These are phyloP conservation scores for Starmerella davenportii DNA, from an alignment of 805 yeast species.

Conservation along the genomic window DNA sequence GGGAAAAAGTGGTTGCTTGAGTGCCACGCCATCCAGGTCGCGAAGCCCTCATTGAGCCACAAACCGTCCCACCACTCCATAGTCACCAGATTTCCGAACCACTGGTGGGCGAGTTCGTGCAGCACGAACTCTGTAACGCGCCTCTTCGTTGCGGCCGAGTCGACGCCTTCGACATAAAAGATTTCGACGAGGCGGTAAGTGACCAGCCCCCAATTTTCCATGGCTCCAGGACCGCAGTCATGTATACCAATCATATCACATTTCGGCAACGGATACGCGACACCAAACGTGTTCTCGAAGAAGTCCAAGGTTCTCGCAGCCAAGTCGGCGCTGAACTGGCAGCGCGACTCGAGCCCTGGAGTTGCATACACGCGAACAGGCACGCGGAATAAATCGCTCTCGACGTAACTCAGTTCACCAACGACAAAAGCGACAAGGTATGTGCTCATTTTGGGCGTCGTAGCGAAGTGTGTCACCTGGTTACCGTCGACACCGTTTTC, in stretches of 20 bases:
- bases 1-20: slow-evolving; percentile 60
- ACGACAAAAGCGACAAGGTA: slow-evolving; percentile 57
- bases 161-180: slow-evolving; percentile 50
- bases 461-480: slow-evolving; percentile 35
- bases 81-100: slow-evolving; percentile 80
- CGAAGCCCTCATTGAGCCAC: slow-evolving; percentile 83
- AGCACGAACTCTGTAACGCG: slow-evolving; percentile 68
- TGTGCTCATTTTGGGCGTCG: slow-evolving; percentile 58
- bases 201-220: slow-evolving; percentile 83
- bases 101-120: slow-evolving; percentile 79
- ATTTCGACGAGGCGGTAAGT: slow-evolving; percentile 46
- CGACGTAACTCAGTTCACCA: slow-evolving; percentile 48
- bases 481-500: slow-evolving; percentile 23
- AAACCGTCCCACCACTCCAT: slow-evolving; percentile 91
- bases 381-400: slow-evolving; percentile 34
- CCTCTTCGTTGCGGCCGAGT: slow-evolving; percentile 41
- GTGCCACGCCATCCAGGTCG: slow-evolving; percentile 65
- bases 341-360: slow-evolving; percentile 44
- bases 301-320: slow-evolving; percentile 49
- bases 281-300: slow-evolving; percentile 48
- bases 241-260: slow-evolving; percentile 66
- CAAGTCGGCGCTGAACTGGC: slow-evolving; percentile 42
- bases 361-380: slow-evolving; percentile 58
- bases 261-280: slow-evolving; percentile 65
- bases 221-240: slow-evolving; percentile 65